A percentile compares a stretch with the other conserved stretches of the same genome.
phyloP scores from a whole-genome alignment of 306 rosid species.

The Comarum palustre region DNA sequence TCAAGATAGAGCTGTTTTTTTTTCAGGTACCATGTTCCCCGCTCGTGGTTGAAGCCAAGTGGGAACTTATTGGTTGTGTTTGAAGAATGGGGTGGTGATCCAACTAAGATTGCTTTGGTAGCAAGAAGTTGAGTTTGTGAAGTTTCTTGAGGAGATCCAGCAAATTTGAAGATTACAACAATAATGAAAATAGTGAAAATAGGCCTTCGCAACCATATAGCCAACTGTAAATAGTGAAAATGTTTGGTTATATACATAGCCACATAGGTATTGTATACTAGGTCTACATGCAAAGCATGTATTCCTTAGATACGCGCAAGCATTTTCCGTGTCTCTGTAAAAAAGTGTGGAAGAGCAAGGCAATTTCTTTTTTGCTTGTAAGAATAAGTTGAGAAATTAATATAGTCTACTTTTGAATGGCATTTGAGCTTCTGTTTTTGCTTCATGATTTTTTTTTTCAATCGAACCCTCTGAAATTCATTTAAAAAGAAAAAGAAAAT shows the following conservation, averaged over 20 bases:
- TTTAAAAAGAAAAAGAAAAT: too few relatives aligned
- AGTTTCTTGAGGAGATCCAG: constrained; percentile 58
- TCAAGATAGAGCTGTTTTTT: constrained; percentile 23
- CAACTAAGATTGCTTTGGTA: constrained; percentile 62
- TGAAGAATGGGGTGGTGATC: constrained; percentile 93
- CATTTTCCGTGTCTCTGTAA: constrained; percentile 20
- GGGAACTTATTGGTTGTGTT: constrained; percentile 74
- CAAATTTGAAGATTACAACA: constrained; percentile 23
- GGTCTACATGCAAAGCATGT: constrained; percentile 26
- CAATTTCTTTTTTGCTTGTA: constrained; percentile 12
- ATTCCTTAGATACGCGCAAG: constrained; percentile 9
- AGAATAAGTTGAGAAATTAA: constrained; percentile 29
- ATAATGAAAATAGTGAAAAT: constrained; percentile 41
- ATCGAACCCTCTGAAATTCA: too few relatives aligned
- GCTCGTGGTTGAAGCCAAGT: constrained; percentile 68
- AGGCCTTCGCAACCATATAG: constrained; percentile 16
- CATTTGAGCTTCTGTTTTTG: neutral
- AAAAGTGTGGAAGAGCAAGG: constrained; percentile 20
- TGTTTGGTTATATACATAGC: constrained; percentile 42
- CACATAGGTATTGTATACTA: constrained; percentile 26
- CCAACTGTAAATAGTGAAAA: constrained; percentile 45
- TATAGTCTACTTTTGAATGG: neutral
- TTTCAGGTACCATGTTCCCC: constrained; percentile 91
- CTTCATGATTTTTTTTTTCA: too few relatives aligned
- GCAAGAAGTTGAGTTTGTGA: constrained; percentile 45